Conservation (phyloP, 2,329 filamentous ascomycete species). For the Didymella pomorum region DNA sequence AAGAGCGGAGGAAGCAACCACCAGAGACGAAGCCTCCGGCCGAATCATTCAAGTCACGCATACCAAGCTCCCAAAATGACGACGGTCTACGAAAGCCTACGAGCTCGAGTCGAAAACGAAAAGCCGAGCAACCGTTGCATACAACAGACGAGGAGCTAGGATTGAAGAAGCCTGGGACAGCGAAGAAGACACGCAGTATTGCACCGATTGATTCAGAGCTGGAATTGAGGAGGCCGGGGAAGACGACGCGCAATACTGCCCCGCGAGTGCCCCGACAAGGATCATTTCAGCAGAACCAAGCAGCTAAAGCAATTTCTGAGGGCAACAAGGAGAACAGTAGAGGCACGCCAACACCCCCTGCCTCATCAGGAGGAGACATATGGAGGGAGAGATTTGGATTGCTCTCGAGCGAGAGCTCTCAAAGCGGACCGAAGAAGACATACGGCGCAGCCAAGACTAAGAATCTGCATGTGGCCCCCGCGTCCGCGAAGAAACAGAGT, state of each 20-base stretch:
- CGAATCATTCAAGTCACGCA: not conserved
- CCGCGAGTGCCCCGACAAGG: not conserved
- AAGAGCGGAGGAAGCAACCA: constrained; percentile 10
- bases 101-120: constrained; percentile 5
- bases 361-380: constrained; percentile 7
- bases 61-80: not conserved
- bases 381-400: constrained; percentile 3
- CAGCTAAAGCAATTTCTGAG: constrained; percentile 19
- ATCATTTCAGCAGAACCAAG: constrained; percentile 14
- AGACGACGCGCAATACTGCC: constrained; percentile 3
- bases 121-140: constrained; percentile 2
- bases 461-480: constrained; percentile 24
- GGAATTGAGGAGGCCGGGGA: not conserved
- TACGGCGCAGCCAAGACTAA: constrained; percentile 2
- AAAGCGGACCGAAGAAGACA: constrained; percentile 15
- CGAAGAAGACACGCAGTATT: not conserved
- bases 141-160: not conserved
- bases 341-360: not conserved
- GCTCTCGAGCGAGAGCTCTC: constrained; percentile 17
- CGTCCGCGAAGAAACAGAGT: not conserved
- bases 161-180: constrained; percentile 8
- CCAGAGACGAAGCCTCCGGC: not conserved
- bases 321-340: constrained; percentile 32
- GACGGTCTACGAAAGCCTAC: constrained; percentile 2
- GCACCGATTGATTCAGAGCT: not conserved